A percentile compares a stretch with the other conserved stretches of the same genome.
Conservation (phyloP, 768 basidiomycete species). For the Amyloporia xantha region DNA sequence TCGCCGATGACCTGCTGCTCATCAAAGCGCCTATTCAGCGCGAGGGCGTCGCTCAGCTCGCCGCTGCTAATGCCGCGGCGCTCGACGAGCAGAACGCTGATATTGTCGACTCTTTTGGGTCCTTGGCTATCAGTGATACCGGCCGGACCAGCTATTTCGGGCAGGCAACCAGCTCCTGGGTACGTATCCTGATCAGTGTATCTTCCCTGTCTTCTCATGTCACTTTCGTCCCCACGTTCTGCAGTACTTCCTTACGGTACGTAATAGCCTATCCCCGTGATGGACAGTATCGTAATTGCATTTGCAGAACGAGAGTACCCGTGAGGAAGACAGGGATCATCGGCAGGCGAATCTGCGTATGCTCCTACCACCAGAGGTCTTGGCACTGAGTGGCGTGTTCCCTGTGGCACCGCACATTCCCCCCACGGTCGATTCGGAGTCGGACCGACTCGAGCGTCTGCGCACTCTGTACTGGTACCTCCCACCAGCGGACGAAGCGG, state of each 20-base stretch:
- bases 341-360: constrained; percentile 43
- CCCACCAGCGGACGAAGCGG: constrained; percentile 52
- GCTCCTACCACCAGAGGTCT: constrained; percentile 55
- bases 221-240: constrained; percentile 10
- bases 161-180: constrained; percentile 72
- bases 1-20: constrained; percentile 64
- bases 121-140: constrained; percentile 63
- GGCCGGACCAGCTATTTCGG: constrained; percentile 75
- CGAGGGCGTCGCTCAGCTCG: constrained; percentile 31
- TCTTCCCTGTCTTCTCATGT: constrained; percentile 1
- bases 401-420: constrained; percentile 45
- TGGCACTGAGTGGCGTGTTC: constrained; percentile 58
- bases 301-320: constrained; percentile 51
- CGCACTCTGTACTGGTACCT: constrained; percentile 65
- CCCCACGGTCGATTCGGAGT: constrained; percentile 24
- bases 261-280: constrained; percentile 10
- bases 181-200: constrained; percentile 27
- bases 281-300: constrained; percentile 6
- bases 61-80: constrained; percentile 32
- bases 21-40: constrained; percentile 74
- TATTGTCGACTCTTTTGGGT: constrained; percentile 75
- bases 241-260: constrained; percentile 72
- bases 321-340: constrained; percentile 47
- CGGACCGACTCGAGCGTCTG: constrained; percentile 34
- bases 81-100: constrained; percentile 63